phyloP scores from a whole-genome alignment of 2,329 filamentous ascomycete genomes.

The Colletotrichum cereale region DNA sequence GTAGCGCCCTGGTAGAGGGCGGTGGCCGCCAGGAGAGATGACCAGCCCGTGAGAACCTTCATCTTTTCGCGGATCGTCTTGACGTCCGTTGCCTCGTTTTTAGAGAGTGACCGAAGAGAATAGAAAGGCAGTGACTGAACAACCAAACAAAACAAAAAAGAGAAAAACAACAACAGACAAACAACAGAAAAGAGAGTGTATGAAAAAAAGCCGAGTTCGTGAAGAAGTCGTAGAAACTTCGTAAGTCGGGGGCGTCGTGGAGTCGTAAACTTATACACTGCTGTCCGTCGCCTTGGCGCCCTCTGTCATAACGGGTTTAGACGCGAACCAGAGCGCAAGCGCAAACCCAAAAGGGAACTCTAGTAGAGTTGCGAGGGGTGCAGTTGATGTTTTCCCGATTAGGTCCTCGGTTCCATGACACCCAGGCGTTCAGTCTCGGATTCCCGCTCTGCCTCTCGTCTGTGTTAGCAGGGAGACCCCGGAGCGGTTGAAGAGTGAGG shows the following conservation, averaged over 20 bases:
- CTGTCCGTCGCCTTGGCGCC: not conserved
- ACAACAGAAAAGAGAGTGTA: slow-evolving; percentile 32
- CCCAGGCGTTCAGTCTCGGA: not conserved
- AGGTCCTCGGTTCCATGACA: slow-evolving; percentile 6
- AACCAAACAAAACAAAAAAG: not conserved
- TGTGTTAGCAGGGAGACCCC: slow-evolving; percentile 20
- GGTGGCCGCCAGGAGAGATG: slow-evolving; percentile 11
- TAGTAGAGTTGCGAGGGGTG: slow-evolving; percentile 19
- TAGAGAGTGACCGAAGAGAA: slow-evolving; percentile 33
- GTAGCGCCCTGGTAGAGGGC: slow-evolving; percentile 9
- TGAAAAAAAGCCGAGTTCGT: slow-evolving; percentile 18
- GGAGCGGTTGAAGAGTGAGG: not conserved
- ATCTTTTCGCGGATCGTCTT: slow-evolving; percentile 4
- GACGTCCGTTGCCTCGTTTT: not conserved
- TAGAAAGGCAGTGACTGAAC: slow-evolving; percentile 22
- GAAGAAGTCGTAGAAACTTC: not conserved
- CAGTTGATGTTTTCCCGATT: slow-evolving; percentile 11
- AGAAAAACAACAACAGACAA: slow-evolving; percentile 1
- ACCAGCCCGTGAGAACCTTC: slow-evolving; percentile 13
- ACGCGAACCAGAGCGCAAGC: not conserved
- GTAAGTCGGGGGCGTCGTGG: slow-evolving; percentile 13
- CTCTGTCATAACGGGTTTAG: slow-evolving; percentile 10
- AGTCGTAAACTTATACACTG: slow-evolving; percentile 30
- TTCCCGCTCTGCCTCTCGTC: not conserved
- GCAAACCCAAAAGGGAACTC: not conserved